Evolutionary conservation across 2,329 filamentous ascomycete species (phyloP).

Genomic region (Paecilomyces sp.): DNA sequence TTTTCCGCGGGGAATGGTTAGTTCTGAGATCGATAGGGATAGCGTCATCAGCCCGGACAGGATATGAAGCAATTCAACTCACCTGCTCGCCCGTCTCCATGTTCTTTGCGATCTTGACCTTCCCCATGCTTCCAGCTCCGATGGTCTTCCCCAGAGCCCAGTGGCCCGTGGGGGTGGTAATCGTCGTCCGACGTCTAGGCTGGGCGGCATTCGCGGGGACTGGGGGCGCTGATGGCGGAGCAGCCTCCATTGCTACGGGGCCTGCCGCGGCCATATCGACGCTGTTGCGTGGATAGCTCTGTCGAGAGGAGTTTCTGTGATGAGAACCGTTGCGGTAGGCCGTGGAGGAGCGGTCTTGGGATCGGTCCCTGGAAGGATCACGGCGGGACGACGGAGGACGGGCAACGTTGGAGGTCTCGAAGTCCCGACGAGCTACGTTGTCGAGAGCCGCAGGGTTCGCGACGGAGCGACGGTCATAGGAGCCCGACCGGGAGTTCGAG

Average conservation of each 20-base stretch:
- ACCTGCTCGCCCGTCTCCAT: conserved; percentile 87
- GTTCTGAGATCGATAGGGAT: background rate
- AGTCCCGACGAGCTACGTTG: conserved; percentile 59
- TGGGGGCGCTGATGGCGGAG: conserved; percentile 44
- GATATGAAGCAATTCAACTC: conserved; percentile 20
- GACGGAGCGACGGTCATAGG: conserved; percentile 39
- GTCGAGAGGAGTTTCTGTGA: conserved; percentile 29
- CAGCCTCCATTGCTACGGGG: conserved; percentile 47
- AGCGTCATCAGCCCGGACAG: no score
- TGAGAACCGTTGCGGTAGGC: conserved; percentile 48
- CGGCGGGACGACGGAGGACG: conserved; percentile 50
- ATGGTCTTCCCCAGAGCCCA: conserved; percentile 97
- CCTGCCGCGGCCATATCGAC: conserved; percentile 41
- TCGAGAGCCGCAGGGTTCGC: conserved; percentile 43
- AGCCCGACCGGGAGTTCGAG: conserved; percentile 32
- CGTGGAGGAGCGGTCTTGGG: conserved; percentile 31
- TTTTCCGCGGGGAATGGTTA: background rate
- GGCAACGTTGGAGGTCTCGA: conserved; percentile 63
- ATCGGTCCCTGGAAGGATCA: conserved; percentile 59
- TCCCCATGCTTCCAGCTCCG: conserved; percentile 96
- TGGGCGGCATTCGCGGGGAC: conserved; percentile 32
- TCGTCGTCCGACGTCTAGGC: conserved; percentile 63
- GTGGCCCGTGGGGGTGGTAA: conserved; percentile 82
- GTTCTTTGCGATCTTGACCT: conserved; percentile 92
- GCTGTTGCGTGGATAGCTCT: conserved; percentile 34